Base-by-base conservation (phyloP, 805 yeast species). In the Pichia ethanolica region DNA sequence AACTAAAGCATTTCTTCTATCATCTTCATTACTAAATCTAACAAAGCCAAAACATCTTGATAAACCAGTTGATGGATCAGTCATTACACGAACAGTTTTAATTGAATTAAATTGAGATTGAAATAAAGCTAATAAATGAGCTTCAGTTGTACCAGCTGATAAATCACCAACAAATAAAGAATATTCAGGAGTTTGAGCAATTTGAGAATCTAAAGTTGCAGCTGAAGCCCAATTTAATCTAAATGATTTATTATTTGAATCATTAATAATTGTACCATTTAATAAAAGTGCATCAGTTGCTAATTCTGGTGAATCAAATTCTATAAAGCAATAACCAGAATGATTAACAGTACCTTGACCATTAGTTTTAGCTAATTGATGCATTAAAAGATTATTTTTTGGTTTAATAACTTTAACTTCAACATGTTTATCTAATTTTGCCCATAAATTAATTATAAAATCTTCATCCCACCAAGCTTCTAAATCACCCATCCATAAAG, bases 401-500 rank as follows among this genome's bases (percentile, higher is more conserved):
- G 71, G 72, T 50, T 79, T 78, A 51, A 86, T 86, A 37, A 86
- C 70, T 64, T 85, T 86, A 32, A 83, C 89, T 32, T 71, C 65
- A 30, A 86, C 91, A 33, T 70, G 62, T 56, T 77, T 78, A 48
- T 76, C 73, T 45, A 81, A 58, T 28, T 75, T 67, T 33, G 71
- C 71, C 89, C 89, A 84, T 64, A 87, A 71, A 42, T 79, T 69
- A 45, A 73, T 71, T 13, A 79, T 70, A 27, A 79, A 78, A 4
- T 68, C 71, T 61, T 85, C 93, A 60, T 83, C 88, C 59, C 84
- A 78, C 78, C 84, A 79, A 1, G 91, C 88, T 60, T 86, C 91
- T 56, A 86, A 69, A 64, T 86, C 93, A 10, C 95, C 95, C 95
- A 86, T 86, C 95, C 95, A 86, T 34, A 86, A 68, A 1, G 95